phyloP scores from a whole-genome alignment of 2,329 filamentous ascomycete species.

The Teratosphaeria zuluensis region DNA sequence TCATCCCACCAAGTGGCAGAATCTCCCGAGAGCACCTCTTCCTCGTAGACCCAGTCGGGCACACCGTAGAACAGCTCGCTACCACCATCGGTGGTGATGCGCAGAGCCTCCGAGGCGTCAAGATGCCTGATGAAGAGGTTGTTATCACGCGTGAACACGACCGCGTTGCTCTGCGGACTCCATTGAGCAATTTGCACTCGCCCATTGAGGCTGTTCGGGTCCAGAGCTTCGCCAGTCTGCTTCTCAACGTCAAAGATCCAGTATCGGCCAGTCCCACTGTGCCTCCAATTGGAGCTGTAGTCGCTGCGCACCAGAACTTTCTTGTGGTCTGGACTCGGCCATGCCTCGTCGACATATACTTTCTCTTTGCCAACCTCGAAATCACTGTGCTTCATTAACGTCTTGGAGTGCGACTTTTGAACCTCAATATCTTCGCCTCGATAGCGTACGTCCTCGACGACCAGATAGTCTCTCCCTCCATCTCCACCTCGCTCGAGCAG shows the following conservation, averaged over 20 bases:
- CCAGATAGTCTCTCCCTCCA: conserved; percentile 61
- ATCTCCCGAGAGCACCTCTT: conserved; percentile 70
- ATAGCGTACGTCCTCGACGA: conserved; percentile 74
- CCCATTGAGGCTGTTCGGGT: conserved; percentile 55
- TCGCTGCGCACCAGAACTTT: conserved; percentile 77
- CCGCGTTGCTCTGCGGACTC: conserved; percentile 76
- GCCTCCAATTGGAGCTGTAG: conserved; percentile 68
- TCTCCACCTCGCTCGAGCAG: conserved; percentile 60
- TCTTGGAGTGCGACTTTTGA: conserved; percentile 46
- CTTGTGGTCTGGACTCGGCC: conserved; percentile 73
- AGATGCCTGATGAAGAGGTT: conserved; percentile 75
- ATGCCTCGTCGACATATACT: conserved; percentile 51
- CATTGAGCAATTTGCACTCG: conserved; percentile 77
- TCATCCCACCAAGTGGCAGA: conserved; percentile 92
- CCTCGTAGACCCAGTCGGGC: conserved; percentile 94
- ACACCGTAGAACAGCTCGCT: conserved; percentile 87
- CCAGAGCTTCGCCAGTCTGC: conserved; percentile 66
- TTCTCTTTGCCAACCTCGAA: conserved; percentile 52
- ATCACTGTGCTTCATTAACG: conserved; percentile 60
- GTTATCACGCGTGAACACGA: conserved; percentile 86
- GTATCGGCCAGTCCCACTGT: conserved; percentile 78
- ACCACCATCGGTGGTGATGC: conserved; percentile 80
- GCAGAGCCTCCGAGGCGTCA: conserved; percentile 49
- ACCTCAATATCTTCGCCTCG: conserved; percentile 34
- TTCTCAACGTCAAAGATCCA: conserved; percentile 85